These are phyloP conservation scores for Furcasterigmium sp. DNA, from an alignment of 2,329 filamentous ascomycete species.

Conservation along the genomic window DNA sequence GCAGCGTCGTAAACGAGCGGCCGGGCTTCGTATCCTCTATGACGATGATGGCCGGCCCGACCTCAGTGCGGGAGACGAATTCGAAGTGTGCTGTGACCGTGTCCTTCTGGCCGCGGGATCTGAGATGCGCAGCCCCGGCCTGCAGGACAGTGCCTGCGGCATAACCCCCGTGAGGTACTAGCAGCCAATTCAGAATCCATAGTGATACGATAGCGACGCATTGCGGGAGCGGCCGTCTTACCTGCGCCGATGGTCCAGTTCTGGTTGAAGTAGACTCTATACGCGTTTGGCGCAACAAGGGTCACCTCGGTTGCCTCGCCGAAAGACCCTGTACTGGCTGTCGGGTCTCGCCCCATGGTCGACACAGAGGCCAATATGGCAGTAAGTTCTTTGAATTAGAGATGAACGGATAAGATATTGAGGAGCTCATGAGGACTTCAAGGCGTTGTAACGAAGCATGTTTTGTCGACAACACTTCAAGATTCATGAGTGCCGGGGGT, in stretches of 20 bases:
- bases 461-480: too few species aligned
- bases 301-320: slow-evolving; percentile 14
- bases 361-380: background rate
- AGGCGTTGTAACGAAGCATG: too few species aligned
- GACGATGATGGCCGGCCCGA: slow-evolving; percentile 29
- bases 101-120: slow-evolving; percentile 26
- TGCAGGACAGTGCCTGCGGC: slow-evolving; percentile 33
- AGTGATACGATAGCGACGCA: too few species aligned
- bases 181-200: background rate
- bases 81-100: slow-evolving; percentile 33
- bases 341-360: background rate
- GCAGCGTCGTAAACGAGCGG: slow-evolving; percentile 32
- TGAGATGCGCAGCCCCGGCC: slow-evolving; percentile 27
- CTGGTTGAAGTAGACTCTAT: slow-evolving; percentile 15
- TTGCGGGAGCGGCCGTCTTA: background rate
- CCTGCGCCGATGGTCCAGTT: slow-evolving; percentile 19
- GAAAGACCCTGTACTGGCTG: slow-evolving; percentile 6
- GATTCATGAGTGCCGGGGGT: too few species aligned
- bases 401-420: too few species aligned
- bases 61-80: slow-evolving; percentile 31
- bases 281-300: slow-evolving; percentile 15
- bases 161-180: slow-evolving; percentile 42
- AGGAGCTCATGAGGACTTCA: too few species aligned
- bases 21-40: slow-evolving; percentile 37
- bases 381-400: background rate